phyloP scores from a whole-genome alignment of 495 filamentous ascomycete genomes.

The Pseudotulostoma volvatum region DNA sequence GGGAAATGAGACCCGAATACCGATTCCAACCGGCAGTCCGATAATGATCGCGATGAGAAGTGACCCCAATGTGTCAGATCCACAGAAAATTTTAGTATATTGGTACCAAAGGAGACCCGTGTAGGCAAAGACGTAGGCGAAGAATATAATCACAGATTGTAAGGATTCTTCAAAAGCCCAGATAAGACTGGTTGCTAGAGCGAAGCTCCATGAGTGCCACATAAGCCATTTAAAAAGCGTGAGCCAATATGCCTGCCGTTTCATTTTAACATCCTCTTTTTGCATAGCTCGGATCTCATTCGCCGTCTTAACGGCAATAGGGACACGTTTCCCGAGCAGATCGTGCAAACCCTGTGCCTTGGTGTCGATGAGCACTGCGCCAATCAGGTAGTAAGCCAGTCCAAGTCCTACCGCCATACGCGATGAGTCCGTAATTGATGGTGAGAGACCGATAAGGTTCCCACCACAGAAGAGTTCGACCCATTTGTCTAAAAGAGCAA shows the following conservation, averaged over 20 bases:
- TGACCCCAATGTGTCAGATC: slow-evolving; percentile 35
- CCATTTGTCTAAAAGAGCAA: slow-evolving; percentile 46
- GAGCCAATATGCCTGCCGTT: slow-evolving; percentile 37
- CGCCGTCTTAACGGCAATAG: slow-evolving; percentile 15
- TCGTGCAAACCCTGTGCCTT: slow-evolving; percentile 38
- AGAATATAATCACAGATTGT: slow-evolving; percentile 33
- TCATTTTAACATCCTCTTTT: slow-evolving; percentile 28
- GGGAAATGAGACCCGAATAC: slow-evolving; percentile 20
- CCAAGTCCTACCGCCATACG: slow-evolving; percentile 40
- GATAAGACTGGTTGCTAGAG: slow-evolving; percentile 31
- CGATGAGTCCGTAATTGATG: slow-evolving; percentile 20
- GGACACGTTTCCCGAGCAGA: slow-evolving; percentile 25
- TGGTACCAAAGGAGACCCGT: slow-evolving; percentile 44
- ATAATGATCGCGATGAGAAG: slow-evolving; percentile 28
- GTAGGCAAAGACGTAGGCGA: slow-evolving; percentile 37
- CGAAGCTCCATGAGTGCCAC: slow-evolving; percentile 41
- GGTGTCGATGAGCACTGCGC: slow-evolving; percentile 41
- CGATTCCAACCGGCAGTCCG: slow-evolving; percentile 33
- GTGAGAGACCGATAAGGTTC: slow-evolving; percentile 26
- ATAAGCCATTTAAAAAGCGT: slow-evolving; percentile 35
- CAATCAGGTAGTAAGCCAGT: slow-evolving; percentile 42
- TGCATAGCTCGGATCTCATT: slow-evolving; percentile 28
- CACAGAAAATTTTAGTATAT: slow-evolving; percentile 44
- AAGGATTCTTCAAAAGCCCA: slow-evolving; percentile 34
- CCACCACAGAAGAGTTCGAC: slow-evolving; percentile 33